These are phyloP conservation scores for Ustilago hordei DNA, from an alignment of 1,284 basidiomycete genomes.

Conservation along the genomic window DNA sequence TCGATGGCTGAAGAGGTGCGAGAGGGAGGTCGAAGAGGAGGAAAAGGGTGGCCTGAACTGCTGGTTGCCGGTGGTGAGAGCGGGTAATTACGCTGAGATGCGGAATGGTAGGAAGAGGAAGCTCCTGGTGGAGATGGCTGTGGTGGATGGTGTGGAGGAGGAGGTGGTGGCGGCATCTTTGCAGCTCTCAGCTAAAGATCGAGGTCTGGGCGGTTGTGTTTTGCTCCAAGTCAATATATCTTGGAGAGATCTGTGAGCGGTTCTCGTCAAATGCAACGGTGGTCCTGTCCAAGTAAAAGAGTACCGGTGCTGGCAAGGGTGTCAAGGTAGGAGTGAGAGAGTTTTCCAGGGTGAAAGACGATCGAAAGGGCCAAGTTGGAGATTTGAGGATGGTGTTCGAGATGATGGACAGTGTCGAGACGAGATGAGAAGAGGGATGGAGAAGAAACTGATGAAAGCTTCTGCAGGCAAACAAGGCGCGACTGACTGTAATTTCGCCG, in stretches of 20 bases:
- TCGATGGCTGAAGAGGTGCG: constrained; percentile 36
- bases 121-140: constrained; percentile 39
- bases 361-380: background rate
- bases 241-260: background rate
- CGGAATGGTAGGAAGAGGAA: constrained; percentile 25
- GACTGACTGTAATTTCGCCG: constrained; percentile 25
- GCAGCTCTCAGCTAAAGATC: background rate
- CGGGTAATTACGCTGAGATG: constrained; percentile 27
- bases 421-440: constrained; percentile 1
- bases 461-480: constrained; percentile 9
- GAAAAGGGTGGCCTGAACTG: constrained; percentile 19
- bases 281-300: background rate
- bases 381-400: background rate
- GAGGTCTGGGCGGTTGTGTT: background rate
- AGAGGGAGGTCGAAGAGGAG: constrained; percentile 39
- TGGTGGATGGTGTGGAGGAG: constrained; percentile 16
- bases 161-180: background rate
- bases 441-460: constrained; percentile 7
- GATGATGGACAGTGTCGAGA: constrained; percentile 12
- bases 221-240: background rate
- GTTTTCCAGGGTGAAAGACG: background rate
- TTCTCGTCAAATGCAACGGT: background rate
- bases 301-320: background rate
- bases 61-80: constrained; percentile 28
- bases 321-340: background rate